Evolutionary conservation across 169 alveolate species (phyloP).

Genomic region (Perkinsus chesapeaki): DNA sequence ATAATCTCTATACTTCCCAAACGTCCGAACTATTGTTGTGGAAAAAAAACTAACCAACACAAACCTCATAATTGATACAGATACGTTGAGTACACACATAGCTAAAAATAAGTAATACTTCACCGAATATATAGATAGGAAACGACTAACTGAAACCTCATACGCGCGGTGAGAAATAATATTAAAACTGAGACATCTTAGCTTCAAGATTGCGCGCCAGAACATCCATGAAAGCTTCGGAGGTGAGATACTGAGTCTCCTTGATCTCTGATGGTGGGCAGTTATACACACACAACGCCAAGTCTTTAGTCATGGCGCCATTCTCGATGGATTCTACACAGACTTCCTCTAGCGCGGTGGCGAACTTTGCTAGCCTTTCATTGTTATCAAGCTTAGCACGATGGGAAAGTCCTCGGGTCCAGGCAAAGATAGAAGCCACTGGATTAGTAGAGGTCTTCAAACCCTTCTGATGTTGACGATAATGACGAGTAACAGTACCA

Average conservation of each 20-base stretch:
- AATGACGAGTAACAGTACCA: conserved; percentile 92
- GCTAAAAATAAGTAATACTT: no score
- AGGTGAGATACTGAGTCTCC: neutral
- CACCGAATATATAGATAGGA: no score
- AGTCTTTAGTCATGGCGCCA: conserved; percentile 87
- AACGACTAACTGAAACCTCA: neutral
- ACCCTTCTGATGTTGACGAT: conserved; percentile 68
- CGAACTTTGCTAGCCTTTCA: conserved; percentile 56
- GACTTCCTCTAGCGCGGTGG: conserved; percentile 73
- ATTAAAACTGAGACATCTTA: neutral
- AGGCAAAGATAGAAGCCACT: conserved; percentile 88
- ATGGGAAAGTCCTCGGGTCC: conserved; percentile 84
- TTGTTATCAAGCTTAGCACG: conserved; percentile 77
- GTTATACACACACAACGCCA: conserved; percentile 66
- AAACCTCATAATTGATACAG: no score
- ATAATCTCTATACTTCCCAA: no score
- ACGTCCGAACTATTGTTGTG: no score
- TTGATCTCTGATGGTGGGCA: neutral
- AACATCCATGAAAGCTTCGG: neutral
- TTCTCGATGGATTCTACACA: conserved; percentile 75
- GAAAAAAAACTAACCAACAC: no score
- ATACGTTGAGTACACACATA: no score
- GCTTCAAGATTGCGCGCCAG: neutral
- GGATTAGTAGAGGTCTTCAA: conserved; percentile 88
- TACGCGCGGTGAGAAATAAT: neutral